phyloP scores from a whole-genome alignment of 2,329 filamentous ascomycete species.

The Sporothrix luriei region DNA sequence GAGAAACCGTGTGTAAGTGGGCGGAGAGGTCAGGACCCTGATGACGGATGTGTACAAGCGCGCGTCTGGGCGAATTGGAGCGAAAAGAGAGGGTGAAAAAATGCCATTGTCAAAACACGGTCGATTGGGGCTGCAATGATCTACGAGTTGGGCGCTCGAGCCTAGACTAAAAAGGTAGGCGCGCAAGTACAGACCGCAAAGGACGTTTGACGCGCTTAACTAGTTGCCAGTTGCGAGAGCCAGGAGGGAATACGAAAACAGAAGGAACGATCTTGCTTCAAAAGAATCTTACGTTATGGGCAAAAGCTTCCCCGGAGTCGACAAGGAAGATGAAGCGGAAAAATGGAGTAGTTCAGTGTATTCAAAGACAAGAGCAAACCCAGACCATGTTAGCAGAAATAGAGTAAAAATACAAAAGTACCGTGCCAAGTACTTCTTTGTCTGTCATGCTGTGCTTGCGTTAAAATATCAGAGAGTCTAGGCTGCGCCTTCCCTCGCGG shows the following conservation, averaged over 20 bases:
- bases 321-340: not conserved
- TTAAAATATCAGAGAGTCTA: not conserved
- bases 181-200: not conserved
- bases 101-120: too few species aligned
- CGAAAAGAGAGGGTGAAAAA: too few species aligned
- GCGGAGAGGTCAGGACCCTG: not conserved
- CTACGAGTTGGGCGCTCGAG: not conserved
- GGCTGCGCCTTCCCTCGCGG: not conserved
- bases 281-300: too few species aligned
- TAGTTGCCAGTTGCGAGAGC: not conserved
- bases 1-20: not conserved
- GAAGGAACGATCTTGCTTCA: not conserved
- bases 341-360: not conserved
- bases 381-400: not conserved
- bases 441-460: not conserved
- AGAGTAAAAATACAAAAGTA: conserved; percentile 14
- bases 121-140: not conserved
- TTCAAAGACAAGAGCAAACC: not conserved
- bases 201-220: not conserved
- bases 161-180: not conserved
- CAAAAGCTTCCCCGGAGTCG: conserved; percentile 16
- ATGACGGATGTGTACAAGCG: too few species aligned
- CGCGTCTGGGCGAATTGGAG: too few species aligned
- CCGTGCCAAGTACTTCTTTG: not conserved
- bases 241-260: not conserved